These are phyloP conservation scores for Aspergillus cavernicola DNA, from an alignment of 495 filamentous ascomycete genomes.

Conservation along the genomic window DNA sequence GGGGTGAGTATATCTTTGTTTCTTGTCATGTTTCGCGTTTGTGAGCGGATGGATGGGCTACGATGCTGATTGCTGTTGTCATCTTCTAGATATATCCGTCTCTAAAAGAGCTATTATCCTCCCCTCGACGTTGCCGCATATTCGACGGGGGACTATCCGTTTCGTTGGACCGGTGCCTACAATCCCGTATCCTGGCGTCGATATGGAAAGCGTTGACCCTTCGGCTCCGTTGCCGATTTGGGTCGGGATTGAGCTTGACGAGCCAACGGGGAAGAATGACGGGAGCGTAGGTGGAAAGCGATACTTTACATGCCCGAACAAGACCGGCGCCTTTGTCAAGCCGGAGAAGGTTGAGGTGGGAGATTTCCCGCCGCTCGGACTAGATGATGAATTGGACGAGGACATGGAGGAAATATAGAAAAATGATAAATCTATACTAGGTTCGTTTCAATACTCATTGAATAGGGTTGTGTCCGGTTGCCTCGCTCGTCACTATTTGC, in stretches of 20 bases:
- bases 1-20: conserved; percentile 37
- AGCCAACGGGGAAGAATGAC: conserved; percentile 88
- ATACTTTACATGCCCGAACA: conserved; percentile 70
- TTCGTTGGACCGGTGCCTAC: conserved; percentile 80
- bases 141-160: conserved; percentile 75
- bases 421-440: not conserved
- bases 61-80: too few species aligned
- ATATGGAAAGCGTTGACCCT: conserved; percentile 21
- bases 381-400: conserved; percentile 57
- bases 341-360: conserved; percentile 88
- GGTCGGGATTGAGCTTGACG: conserved; percentile 82
- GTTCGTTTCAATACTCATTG: conserved; percentile 1
- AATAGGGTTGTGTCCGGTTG: not conserved
- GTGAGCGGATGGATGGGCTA: not conserved
- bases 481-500: not conserved
- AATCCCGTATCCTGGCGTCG: conserved; percentile 59
- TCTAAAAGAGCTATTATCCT: conserved; percentile 38
- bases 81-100: conserved; percentile 33
- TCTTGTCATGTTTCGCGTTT: not conserved
- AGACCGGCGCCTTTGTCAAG: conserved; percentile 81
- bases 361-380: conserved; percentile 64
- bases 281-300: conserved; percentile 71
- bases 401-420: conserved; percentile 81
- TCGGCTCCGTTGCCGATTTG: conserved; percentile 58
- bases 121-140: conserved; percentile 50